phyloP scores from a whole-genome alignment of 116 monocot species.

The Cymodocea nodosa region DNA sequence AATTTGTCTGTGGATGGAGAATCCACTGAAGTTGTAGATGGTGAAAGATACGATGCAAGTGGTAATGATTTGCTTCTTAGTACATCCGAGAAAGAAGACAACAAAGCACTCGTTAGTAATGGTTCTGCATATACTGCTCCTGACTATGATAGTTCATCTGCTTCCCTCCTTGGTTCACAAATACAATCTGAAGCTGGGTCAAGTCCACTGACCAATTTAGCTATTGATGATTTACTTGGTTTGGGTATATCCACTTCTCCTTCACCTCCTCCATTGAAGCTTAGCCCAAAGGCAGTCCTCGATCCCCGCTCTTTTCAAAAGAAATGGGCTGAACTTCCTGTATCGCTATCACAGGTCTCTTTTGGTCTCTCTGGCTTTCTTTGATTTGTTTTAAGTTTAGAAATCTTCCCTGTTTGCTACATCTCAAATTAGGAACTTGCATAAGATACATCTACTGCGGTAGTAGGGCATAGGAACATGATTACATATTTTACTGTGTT shows the following conservation, averaged over 20 bases:
- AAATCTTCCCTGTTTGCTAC: too few species aligned
- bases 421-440: too few species aligned
- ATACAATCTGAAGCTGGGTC: conserved; percentile 21
- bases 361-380: neutral
- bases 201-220: conserved; percentile 24
- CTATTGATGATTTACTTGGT: conserved; percentile 89
- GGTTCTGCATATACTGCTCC: conserved; percentile 74
- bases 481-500: too few species aligned
- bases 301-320: conserved; percentile 89
- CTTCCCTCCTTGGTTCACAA: conserved; percentile 28
- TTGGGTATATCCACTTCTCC: conserved; percentile 35
- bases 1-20: conserved; percentile 43
- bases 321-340: conserved; percentile 79
- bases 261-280: conserved; percentile 40
- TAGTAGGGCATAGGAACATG: too few species aligned
- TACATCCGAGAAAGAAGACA: conserved; percentile 87
- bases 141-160: conserved; percentile 31
- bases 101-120: conserved; percentile 26
- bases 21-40: conserved; percentile 29
- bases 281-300: conserved; percentile 67
- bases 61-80: conserved; percentile 85
- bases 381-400: neutral
- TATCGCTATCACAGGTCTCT: conserved; percentile 62
- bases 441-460: too few species aligned
- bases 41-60: conserved; percentile 60